These are phyloP conservation scores for Globisporangium middletonii DNA, from an alignment of 352 stramenopile species.

Conservation along the genomic window DNA sequence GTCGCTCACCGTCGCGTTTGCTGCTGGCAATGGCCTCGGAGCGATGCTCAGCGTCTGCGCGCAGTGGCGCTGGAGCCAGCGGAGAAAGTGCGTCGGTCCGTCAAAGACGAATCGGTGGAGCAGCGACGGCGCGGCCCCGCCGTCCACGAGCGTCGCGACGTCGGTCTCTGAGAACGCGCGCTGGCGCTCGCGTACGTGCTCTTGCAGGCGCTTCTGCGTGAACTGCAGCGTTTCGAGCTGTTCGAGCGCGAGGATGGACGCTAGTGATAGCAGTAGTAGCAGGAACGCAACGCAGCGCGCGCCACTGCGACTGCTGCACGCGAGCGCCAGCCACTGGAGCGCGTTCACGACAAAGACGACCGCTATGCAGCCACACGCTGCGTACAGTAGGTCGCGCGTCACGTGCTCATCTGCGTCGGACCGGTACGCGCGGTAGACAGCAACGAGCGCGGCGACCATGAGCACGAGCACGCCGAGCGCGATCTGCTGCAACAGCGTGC, in stretches of 20 bases:
- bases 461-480: slow-evolving; percentile 17
- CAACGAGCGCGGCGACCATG: slow-evolving; percentile 10
- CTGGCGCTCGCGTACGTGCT: slow-evolving; percentile 3
- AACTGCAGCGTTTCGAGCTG: slow-evolving; percentile 22
- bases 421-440: slow-evolving; percentile 9
- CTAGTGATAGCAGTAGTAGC: slow-evolving; percentile 11
- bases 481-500: slow-evolving; percentile 22
- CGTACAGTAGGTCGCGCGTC: slow-evolving; percentile 6
- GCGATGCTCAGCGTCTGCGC: not conserved
- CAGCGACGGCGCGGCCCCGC: slow-evolving; percentile 27
- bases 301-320: slow-evolving; percentile 15
- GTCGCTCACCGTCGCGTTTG: not conserved
- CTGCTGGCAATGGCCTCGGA: not conserved
- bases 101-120: slow-evolving; percentile 48
- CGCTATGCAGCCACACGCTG: not conserved
- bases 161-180: slow-evolving; percentile 16
- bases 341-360: slow-evolving; percentile 14
- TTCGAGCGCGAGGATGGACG: slow-evolving; percentile 16
- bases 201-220: slow-evolving; percentile 26
- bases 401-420: slow-evolving; percentile 5
- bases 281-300: slow-evolving; percentile 11
- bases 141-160: slow-evolving; percentile 31
- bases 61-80: slow-evolving; percentile 30
- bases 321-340: slow-evolving; percentile 17
- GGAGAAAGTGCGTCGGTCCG: slow-evolving; percentile 34